A percentile compares a stretch with the other conserved stretches of the same genome.
These are phyloP conservation scores for Sindora glabra DNA, from an alignment of 306 rosid species.

Conservation along the genomic window DNA sequence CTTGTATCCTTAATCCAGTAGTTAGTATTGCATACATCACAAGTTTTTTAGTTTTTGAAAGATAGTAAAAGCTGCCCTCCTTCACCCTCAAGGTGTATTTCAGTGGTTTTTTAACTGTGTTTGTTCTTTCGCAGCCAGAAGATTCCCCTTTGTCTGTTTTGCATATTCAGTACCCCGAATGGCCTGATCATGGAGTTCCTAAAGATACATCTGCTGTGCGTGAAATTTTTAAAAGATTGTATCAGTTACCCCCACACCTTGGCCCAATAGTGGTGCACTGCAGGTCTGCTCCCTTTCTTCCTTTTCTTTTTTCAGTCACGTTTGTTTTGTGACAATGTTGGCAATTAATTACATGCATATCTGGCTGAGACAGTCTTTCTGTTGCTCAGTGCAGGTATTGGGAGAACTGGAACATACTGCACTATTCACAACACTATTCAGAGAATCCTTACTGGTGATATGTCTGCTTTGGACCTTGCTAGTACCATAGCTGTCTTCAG, in stretches of 20 bases:
- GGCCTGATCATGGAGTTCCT: conserved; percentile 98
- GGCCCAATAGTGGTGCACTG: conserved; percentile 95
- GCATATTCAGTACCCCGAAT: conserved; percentile 85
- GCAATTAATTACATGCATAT: conserved; percentile 2
- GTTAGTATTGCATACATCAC: no score
- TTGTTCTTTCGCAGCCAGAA: conserved; percentile 42
- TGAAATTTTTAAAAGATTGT: conserved; percentile 61
- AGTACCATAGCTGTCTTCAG: conserved; percentile 60
- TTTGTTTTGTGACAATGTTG: no score
- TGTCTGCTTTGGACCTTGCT: conserved; percentile 73
- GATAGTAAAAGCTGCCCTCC: no score
- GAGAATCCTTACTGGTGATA: conserved; percentile 85
- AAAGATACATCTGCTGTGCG: conserved; percentile 62
- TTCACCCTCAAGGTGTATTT: no score
- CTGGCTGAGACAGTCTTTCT: conserved; percentile 37
- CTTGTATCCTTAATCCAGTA: no score
- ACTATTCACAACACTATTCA: conserved; percentile 87
- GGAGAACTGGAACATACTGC: conserved; percentile 95
- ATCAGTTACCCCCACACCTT: conserved; percentile 48
- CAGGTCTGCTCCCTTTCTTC: conserved; percentile 57
- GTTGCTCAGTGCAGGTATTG: conserved; percentile 95
- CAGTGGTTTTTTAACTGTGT: no score
- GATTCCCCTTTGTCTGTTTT: conserved; percentile 56
- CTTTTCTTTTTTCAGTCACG: no score
- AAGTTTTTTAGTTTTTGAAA: no score